Evolutionary conservation across 1,139 yeast genomes (phyloP).

Genomic region (Yamadazyma pseudoaaseri): DNA sequence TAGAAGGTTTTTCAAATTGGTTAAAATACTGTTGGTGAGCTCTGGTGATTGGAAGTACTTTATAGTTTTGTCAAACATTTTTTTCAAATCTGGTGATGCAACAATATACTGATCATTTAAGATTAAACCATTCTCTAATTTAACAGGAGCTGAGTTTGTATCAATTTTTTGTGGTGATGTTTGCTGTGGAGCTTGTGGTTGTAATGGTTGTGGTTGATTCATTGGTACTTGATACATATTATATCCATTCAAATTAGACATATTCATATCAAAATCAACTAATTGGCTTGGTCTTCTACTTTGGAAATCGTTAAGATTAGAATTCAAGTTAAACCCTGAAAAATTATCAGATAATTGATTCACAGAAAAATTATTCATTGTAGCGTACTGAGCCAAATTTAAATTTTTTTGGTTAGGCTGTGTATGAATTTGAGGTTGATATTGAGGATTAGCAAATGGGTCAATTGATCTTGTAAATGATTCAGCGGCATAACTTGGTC

Average conservation of each 20-base stretch:
- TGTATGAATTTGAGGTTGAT: constrained; percentile 9
- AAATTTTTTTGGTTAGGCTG: constrained; percentile 10
- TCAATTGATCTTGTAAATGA: constrained; percentile 40
- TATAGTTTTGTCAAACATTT: constrained; percentile 40
- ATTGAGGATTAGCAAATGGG: constrained; percentile 9
- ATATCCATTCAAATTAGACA: not conserved
- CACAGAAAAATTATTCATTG: constrained; percentile 17
- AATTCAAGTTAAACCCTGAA: constrained; percentile 32
- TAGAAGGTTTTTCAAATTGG: constrained; percentile 32
- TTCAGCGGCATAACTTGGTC: constrained; percentile 69
- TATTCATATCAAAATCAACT: constrained; percentile 27
- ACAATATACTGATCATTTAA: constrained; percentile 51
- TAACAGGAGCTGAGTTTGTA: constrained; percentile 14
- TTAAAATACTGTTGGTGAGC: constrained; percentile 31
- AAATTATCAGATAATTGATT: constrained; percentile 37
- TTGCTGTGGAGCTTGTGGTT: not conserved
- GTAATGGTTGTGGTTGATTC: not conserved
- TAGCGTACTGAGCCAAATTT: constrained; percentile 15
- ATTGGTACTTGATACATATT: not conserved
- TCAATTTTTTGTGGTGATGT: not conserved
- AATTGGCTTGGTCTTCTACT: constrained; percentile 47
- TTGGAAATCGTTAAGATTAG: constrained; percentile 41
- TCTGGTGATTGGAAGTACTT: constrained; percentile 47
- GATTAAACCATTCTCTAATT: constrained; percentile 57
- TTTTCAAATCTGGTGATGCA: constrained; percentile 50